These are phyloP conservation scores for Mycena belliarum DNA, from an alignment of 768 basidiomycete species.

Conservation along the genomic window DNA sequence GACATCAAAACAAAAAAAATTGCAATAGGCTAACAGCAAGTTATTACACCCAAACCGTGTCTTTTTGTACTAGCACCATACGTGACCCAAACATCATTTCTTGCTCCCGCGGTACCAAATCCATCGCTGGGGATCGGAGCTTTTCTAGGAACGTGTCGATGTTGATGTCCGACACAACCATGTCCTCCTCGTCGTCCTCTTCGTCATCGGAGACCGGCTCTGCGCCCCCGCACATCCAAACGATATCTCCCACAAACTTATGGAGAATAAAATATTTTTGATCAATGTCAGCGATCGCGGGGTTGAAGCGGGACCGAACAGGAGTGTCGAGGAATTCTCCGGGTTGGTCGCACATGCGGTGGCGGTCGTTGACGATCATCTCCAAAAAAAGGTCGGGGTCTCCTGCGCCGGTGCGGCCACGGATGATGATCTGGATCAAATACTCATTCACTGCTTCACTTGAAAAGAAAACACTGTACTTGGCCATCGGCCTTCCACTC, in stretches of 20 bases:
- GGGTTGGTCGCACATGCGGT: not conserved
- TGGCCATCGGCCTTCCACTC: not conserved
- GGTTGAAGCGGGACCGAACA: not conserved
- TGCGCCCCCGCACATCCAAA: not conserved
- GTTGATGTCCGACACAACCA: not conserved
- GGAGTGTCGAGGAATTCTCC: not conserved
- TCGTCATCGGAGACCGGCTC: not conserved
- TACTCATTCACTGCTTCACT: not conserved
- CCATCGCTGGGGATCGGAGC: not conserved
- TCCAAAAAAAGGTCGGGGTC: not conserved
- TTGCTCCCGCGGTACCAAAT: not conserved
- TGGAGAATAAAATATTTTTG: not conserved
- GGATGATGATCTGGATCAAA: not conserved
- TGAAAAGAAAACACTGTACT: not conserved
- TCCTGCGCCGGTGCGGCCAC: not conserved
- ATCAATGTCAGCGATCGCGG: not conserved
- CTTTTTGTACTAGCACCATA: not conserved
- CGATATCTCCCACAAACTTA: not conserved
- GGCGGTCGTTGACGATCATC: not conserved
- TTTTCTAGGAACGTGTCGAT: not conserved
- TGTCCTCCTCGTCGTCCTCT: not conserved
- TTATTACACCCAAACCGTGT: not conserved
- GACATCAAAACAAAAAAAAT: no score
- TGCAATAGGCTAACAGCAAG: no score
- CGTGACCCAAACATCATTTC: not conserved